Evolutionary conservation across 176 grass and related monocot genomes (phyloP), one percentile per base, ranked within the genome.

Genomic region (Triticum timopheevii): DNA sequence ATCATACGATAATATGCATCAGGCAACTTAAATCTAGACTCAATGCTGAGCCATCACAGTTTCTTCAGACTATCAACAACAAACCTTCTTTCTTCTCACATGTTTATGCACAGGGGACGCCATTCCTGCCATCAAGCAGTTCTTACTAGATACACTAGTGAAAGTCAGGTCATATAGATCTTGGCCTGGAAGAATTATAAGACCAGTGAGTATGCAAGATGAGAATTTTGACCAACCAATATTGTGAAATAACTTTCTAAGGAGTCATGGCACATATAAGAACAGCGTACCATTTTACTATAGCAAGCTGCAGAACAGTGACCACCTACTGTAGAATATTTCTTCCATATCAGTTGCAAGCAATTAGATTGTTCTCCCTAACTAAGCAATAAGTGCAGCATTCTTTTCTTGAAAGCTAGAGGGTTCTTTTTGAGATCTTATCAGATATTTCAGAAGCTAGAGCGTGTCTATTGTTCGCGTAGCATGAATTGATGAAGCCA

Each of bases 401-500:
- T 87, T 79, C 30, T 91, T 84, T 82, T 78, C 76, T 52, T 81
- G 56, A 59, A 87, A 92, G 70, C 40, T 86, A 78, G 20, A 77
- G 25, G 58, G 84, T 86, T 59, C 13, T 79, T 81, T 91, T 92
- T 7, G 78, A 90, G 76, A 96, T 76, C 35, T 86, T 98, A 44
- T 94, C 91, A 71, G 82, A 94, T 81, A 95, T 59, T 73, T 94
- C 87, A 44, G 96, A 98, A 90, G 93, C 93, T 76, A 89, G 83
- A 31, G 92, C 70, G 38, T 87, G 83, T 88, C 87, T 94, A 89
- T 90, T 89, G 47, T 87, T 92, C 58, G 75, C 63, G 69, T 91
- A 84, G 83, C 96, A 94, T 82, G 90, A 91, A 92, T 87, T 91
- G 75, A 93, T 73, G 68, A 96, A 96, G 52, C 84, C 83, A 73